Conservation (phyloP, 192 early-diverging fungal genomes). For the Bifiguratus adelaidae region DNA sequence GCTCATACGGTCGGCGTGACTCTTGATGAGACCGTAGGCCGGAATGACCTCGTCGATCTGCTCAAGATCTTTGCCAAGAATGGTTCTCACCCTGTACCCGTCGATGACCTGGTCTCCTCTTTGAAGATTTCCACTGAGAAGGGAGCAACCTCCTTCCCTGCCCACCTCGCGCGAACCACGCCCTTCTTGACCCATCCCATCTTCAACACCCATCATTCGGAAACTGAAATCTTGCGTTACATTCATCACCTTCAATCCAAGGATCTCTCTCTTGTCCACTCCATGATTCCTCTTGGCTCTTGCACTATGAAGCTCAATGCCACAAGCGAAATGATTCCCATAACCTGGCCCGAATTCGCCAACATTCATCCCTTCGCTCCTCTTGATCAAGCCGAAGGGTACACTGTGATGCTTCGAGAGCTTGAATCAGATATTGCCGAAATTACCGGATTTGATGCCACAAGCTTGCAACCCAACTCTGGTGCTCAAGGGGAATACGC, state of each 20-base stretch:
- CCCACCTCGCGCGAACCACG: slow-evolving; percentile 58
- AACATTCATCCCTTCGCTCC: slow-evolving; percentile 97
- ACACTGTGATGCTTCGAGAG: slow-evolving; percentile 79
- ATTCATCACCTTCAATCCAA: slow-evolving; percentile 91
- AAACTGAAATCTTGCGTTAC: slow-evolving; percentile 98
- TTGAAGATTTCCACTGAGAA: slow-evolving; percentile 33
- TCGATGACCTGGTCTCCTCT: slow-evolving; percentile 38
- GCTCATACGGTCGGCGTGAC: slow-evolving; percentile 70
- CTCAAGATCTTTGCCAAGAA: slow-evolving; percentile 68
- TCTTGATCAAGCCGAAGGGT: slow-evolving; percentile 87
- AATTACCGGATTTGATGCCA: slow-evolving; percentile 90
- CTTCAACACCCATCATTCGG: slow-evolving; percentile 94
- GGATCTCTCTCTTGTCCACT: slow-evolving; percentile 96
- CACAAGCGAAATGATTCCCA: slow-evolving; percentile 99
- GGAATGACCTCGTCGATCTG: slow-evolving; percentile 71
- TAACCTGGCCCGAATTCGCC: slow-evolving; percentile 96
- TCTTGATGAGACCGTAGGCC: slow-evolving; percentile 86
- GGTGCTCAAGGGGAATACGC: slow-evolving; percentile 99
- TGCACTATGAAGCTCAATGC: slow-evolving; percentile 99
- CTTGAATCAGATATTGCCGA: slow-evolving; percentile 80
- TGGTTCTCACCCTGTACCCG: slow-evolving; percentile 30
- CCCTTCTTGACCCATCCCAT: slow-evolving; percentile 81
- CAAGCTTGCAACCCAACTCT: slow-evolving; percentile 96
- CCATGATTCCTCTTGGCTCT: slow-evolving; percentile 98
- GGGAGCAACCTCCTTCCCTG: slow-evolving; percentile 27